Conservation (phyloP, 2,329 filamentous ascomycete species). For the Cytospora mali region DNA sequence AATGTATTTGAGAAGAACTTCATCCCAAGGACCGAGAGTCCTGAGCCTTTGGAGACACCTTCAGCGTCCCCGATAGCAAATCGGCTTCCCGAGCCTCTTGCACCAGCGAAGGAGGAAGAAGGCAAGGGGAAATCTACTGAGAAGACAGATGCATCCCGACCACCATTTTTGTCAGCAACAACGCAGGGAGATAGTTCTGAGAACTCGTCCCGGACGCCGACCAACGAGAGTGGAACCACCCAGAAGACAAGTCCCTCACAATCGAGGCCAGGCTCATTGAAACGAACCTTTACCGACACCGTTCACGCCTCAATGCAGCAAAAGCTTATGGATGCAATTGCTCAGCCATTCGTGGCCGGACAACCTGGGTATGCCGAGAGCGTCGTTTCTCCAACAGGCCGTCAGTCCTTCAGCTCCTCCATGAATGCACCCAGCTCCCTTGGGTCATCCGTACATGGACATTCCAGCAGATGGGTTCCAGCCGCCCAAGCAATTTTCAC, state of each 20-base stretch:
- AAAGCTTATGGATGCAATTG: constrained; percentile 81
- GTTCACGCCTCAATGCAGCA: constrained; percentile 74
- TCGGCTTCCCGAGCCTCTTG: constrained; percentile 27
- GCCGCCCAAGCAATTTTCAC: constrained; percentile 97
- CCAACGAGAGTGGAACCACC: constrained; percentile 58
- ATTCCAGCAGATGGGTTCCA: constrained; percentile 87
- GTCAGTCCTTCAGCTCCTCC: constrained; percentile 44
- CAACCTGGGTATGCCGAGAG: constrained; percentile 44
- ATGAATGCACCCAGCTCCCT: constrained; percentile 50
- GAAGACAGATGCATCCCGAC: constrained; percentile 9
- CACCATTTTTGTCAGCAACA: constrained; percentile 7
- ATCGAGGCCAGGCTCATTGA: constrained; percentile 66
- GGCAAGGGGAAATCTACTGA: neutral
- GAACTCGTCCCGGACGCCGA: constrained; percentile 56
- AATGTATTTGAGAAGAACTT: constrained; percentile 90
- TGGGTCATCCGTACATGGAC: constrained; percentile 72
- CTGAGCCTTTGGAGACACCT: constrained; percentile 48
- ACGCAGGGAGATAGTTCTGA: constrained; percentile 44
- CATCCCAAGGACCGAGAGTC: constrained; percentile 54
- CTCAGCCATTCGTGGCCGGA: constrained; percentile 73
- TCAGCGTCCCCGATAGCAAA: constrained; percentile 39
- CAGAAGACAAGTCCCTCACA: constrained; percentile 55
- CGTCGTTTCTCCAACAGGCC: constrained; percentile 48
- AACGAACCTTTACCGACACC: constrained; percentile 86
- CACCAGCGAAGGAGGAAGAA: constrained; percentile 19